Evolutionary conservation across 805 yeast genomes (phyloP), one percentile per base, ranked within the genome.

Genomic region (Torulaspora maleeae): DNA sequence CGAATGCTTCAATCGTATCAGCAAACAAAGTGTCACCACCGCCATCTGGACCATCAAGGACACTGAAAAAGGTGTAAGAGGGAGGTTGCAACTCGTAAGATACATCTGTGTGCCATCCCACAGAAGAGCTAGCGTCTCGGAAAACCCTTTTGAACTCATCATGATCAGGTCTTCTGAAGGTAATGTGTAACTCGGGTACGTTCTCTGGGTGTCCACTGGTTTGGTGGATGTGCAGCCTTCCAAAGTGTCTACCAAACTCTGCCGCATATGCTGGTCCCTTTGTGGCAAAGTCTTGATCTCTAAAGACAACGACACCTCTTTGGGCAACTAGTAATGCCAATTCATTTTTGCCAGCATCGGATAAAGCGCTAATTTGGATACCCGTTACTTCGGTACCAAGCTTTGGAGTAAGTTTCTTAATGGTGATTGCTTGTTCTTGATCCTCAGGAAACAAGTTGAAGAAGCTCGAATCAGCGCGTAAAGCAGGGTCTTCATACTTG

Each of bases 21-120:
- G 86, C 77, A 59, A 83, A 85, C 38, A 83, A 68, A n/a, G 87
- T 85, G 62, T 85, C 93, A 50, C 93, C 93, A 43, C 91, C 89
- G 34, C 79, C 63, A 17, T 74, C 78, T 22, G 80, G 80, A 28
- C 73, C 72, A 47, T 82, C 84, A 38, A 83, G 68, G 45, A 82
- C 78, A 15, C 78, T 71, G 57, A 85, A 80, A 50, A 82, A 75
- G 0, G 95, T 84, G 45, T 76, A 70, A 12, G 84, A 84, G 11
- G 90, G 85, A 6, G 89, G 83, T 61, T 81, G 86, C 47, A 73
- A 72, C 62, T 83, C 90, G 61, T 81, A 84, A 27, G 86, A 76
- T 33, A 82, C 83, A 61, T 84, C 93, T 3, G 86, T 76, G 64
- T 84, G 91, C 85, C 86, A 84, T 5, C 60, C 61, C 22, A 58